Evolutionary conservation across 1,284 basidiomycete species (phyloP).

Genomic region (Sporisorium scitamineum): DNA sequence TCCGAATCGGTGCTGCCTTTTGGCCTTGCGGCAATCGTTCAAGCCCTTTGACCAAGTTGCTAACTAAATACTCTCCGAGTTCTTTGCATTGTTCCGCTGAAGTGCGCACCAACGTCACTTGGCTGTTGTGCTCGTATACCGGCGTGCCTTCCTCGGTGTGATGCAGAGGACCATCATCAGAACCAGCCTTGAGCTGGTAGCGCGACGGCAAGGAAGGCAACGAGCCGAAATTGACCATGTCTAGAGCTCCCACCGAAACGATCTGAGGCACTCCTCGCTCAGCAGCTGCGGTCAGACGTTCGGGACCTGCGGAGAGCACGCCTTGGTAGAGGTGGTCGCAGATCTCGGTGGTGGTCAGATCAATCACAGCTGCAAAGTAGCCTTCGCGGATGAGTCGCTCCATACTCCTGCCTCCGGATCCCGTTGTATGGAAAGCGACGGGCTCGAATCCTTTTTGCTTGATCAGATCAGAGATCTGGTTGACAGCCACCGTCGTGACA

Average conservation of each 20-base stretch:
- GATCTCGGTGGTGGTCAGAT: constrained; percentile 48
- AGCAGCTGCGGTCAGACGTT: constrained; percentile 39
- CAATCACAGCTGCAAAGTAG: constrained; percentile 40
- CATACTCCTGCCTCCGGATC: constrained; percentile 43
- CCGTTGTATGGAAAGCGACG: constrained; percentile 48
- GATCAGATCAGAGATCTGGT: constrained; percentile 33
- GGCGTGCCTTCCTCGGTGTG: constrained; percentile 21
- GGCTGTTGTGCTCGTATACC: constrained; percentile 41
- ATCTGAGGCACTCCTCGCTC: constrained; percentile 24
- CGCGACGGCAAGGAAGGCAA: constrained; percentile 21
- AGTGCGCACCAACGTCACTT: constrained; percentile 39
- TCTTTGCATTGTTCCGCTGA: constrained; percentile 20
- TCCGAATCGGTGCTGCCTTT: constrained; percentile 7
- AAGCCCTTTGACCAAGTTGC: constrained; percentile 14
- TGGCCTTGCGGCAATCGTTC: background rate
- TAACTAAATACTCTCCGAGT: constrained; percentile 22
- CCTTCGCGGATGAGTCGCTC: constrained; percentile 39
- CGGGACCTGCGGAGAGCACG: constrained; percentile 36
- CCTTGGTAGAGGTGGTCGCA: constrained; percentile 41
- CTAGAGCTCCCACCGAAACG: constrained; percentile 42
- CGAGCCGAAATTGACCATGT: constrained; percentile 53
- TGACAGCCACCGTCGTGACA: constrained; percentile 38
- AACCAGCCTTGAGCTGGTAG: constrained; percentile 4
- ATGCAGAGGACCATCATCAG: constrained; percentile 23
- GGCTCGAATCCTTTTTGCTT: constrained; percentile 33